A percentile compares a stretch with the other conserved stretches of the same genome.
Conservation (phyloP, 75 land plant species). For the Cryptomeria japonica region DNA sequence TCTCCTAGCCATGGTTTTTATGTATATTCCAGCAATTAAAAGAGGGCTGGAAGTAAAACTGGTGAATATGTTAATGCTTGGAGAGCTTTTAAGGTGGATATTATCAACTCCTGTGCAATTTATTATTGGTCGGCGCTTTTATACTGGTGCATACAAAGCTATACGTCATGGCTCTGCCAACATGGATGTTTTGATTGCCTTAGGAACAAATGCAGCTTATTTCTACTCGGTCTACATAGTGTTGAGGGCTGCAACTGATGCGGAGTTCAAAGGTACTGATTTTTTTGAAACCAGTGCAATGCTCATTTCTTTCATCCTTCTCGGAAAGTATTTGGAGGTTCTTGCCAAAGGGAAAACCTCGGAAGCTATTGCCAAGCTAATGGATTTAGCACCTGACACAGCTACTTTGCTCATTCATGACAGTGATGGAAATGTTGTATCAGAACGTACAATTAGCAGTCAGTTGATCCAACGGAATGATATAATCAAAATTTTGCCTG, state of each 20-base stretch:
- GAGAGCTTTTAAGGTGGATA: constrained; percentile 77
- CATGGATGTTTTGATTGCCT: constrained; percentile 95
- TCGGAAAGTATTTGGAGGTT: constrained; percentile 90
- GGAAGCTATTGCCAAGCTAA: constrained; percentile 90
- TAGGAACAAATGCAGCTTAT: constrained; percentile 96
- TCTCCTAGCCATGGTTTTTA: constrained; percentile 80
- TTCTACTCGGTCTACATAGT: constrained; percentile 84
- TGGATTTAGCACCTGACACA: constrained; percentile 83
- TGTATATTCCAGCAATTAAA: constrained; percentile 62
- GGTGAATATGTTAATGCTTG: constrained; percentile 62
- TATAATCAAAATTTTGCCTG: constrained; percentile 77
- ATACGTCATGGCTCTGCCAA: constrained; percentile 75
- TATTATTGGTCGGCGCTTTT: constrained; percentile 71
- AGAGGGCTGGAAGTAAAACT: constrained; percentile 57
- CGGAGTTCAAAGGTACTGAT: constrained; percentile 67
- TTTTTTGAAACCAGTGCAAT: constrained; percentile 98
- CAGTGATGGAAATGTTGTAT: constrained; percentile 42
- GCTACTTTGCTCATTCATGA: constrained; percentile 61
- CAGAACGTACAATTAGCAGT: constrained; percentile 72
- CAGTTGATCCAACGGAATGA: constrained; percentile 87
- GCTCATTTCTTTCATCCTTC: constrained; percentile 89
- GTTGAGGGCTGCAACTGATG: constrained; percentile 60
- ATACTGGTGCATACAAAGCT: constrained; percentile 66
- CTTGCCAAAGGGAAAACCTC: constrained; percentile 94
- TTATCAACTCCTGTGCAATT: constrained; percentile 92